phyloP scores from a whole-genome alignment of 2,329 filamentous ascomycete species.

The Colletotrichum viniferum region DNA sequence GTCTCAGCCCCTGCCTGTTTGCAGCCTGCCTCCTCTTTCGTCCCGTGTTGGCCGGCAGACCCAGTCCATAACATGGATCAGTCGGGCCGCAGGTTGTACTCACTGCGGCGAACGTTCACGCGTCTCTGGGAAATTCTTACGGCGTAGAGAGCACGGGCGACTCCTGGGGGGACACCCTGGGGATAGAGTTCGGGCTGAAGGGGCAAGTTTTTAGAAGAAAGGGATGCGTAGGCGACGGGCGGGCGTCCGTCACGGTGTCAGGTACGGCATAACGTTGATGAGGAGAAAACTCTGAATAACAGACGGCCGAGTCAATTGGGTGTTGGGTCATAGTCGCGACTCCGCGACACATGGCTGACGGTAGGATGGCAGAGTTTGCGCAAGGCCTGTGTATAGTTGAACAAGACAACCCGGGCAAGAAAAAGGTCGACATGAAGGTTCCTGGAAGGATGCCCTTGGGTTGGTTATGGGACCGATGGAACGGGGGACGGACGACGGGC shows the following conservation, averaged over 20 bases:
- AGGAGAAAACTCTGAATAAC: not conserved
- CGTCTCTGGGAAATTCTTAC: not conserved
- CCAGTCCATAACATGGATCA: not conserved
- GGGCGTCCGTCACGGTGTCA: conserved; percentile 1
- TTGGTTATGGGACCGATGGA: not conserved
- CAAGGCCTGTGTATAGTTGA: not conserved
- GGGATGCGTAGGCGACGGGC: not conserved
- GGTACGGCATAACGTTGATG: not conserved
- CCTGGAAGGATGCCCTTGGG: not conserved
- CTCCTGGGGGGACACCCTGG: not conserved
- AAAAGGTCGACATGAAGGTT: not conserved
- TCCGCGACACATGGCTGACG: not conserved
- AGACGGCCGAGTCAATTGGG: not conserved
- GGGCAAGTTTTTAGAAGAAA: not conserved
- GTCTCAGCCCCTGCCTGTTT: not conserved
- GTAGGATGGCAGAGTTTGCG: not conserved
- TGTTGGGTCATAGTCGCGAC: not conserved
- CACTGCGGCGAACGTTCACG: not conserved
- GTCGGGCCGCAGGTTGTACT: not conserved
- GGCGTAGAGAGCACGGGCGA: not conserved
- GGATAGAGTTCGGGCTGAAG: not conserved
- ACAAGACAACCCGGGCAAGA: not conserved
- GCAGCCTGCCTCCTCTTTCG: not conserved
- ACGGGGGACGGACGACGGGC: not conserved
- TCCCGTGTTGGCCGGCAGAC: not conserved